Percentiles rank a stretch among this genome's conserved stretches.
phyloP scores from a whole-genome alignment of 2,329 filamentous ascomycete genomes.

The Drechslerella stenobrocha region DNA sequence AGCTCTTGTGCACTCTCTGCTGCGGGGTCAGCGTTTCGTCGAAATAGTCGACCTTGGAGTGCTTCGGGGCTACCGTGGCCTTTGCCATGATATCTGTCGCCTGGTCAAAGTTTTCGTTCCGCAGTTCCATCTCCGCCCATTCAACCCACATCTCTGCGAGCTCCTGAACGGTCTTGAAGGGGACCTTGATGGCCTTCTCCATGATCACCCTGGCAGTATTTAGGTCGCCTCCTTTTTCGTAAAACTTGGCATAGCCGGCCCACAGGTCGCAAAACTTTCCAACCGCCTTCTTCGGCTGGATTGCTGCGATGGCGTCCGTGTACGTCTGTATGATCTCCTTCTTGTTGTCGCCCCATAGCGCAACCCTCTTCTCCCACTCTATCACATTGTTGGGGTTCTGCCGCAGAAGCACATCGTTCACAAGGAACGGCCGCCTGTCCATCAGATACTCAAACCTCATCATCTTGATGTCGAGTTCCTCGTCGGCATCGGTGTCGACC shows the following conservation, averaged over 20 bases:
- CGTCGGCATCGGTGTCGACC: conserved; percentile 80
- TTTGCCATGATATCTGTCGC: conserved; percentile 96
- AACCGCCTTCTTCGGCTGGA: conserved; percentile 89
- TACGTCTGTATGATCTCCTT: conserved; percentile 90
- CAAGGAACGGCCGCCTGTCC: conserved; percentile 90
- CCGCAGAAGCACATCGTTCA: conserved; percentile 91
- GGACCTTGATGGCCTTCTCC: conserved; percentile 97
- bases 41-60: conserved; percentile 98
- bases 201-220: conserved; percentile 86
- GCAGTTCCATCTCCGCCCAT: conserved; percentile 97
- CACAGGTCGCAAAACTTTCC: conserved; percentile 94
- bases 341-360: conserved; percentile 91
- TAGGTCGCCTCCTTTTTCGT: conserved; percentile 83
- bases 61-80: conserved; percentile 92
- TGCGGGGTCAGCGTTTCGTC: conserved; percentile 92
- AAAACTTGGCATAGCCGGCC: conserved; percentile 96
- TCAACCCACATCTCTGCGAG: conserved; percentile 98
- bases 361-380: conserved; percentile 97
- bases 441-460: conserved; percentile 97
- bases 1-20: conserved; percentile 96
- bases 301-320: conserved; percentile 87
- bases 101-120: conserved; percentile 92
- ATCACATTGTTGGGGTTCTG: conserved; percentile 96
- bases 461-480: conserved; percentile 95
- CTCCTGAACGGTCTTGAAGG: conserved; percentile 96